Base-by-base conservation (phyloP, 345 rosid genomes). In the Schrenkiella parvula region DNA sequence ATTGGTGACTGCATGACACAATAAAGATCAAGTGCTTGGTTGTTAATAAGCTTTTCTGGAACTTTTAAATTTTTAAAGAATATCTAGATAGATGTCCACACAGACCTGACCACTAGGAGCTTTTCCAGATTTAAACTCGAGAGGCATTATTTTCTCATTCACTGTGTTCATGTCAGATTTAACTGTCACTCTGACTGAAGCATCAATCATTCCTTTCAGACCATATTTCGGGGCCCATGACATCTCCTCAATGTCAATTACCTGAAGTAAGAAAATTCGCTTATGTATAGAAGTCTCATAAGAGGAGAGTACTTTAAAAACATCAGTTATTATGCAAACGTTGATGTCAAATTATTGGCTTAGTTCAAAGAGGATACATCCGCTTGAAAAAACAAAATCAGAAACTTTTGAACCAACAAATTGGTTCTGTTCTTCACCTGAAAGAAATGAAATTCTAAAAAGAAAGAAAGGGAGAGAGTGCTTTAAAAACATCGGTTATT, bases 221-320 rank as follows among this genome's bases (percentile, higher is more conserved):
- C 99, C 99, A 84, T 91, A 95, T 68, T 83, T 91, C 59, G 96
- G 97, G 65, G 96, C 95, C 99, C 97, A 91, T 43, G 92, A 83
- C 97, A 91, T 88, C 85, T 95, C 99, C 84, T 95, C 99, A 23
- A 95, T 95, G 79, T 95, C 97, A 72, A 88, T 76, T 39, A 95
- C 97, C 99, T 95, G 79, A 66, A 76, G 53, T 68, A 35, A 47
- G 32, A 46, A 15, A 62, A 18, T 37, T 38, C 48, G 37, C 37
- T 63, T 43, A 21, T 14, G 15, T 38, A 69, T 28, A 61, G 22
- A 67, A 15, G 29, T 58, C 60, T 58, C 48, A 50, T 1, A 53
- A 48, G 22, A 35, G 13, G 38, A 47, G 55, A 54, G 41, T 69
- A 46, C n/a, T 11, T 25, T 35, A 37, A 26, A 19, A 32, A 53